Percentiles rank a stretch among this genome's conserved stretches.
Conservation (phyloP, 768 basidiomycete species). For the Lentinus brumalis region DNA sequence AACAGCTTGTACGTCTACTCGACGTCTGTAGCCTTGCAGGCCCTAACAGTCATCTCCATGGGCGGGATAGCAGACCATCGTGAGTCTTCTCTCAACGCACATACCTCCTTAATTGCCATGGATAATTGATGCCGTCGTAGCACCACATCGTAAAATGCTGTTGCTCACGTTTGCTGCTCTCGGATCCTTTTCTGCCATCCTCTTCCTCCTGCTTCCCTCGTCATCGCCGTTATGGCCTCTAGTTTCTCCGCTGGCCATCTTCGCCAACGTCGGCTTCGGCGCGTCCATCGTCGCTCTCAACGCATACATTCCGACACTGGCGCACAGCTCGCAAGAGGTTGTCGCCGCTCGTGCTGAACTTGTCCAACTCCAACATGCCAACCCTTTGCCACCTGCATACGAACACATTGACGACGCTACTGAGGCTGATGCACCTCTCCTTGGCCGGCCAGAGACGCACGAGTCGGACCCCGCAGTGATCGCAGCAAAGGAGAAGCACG, state of each 20-base stretch:
- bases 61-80: slow-evolving; percentile 90
- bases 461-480: slow-evolving; percentile 17
- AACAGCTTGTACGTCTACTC: slow-evolving; percentile 86
- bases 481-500: slow-evolving; percentile 42
- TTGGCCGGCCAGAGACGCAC: slow-evolving; percentile 1
- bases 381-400: not conserved
- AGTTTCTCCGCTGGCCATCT: slow-evolving; percentile 67
- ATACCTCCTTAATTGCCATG: too few species aligned
- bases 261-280: slow-evolving; percentile 86
- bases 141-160: slow-evolving; percentile 72
- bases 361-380: not conserved
- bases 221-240: slow-evolving; percentile 70
- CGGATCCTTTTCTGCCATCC: slow-evolving; percentile 67
- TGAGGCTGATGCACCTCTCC: slow-evolving; percentile 20
- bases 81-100: slow-evolving; percentile 39
- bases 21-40: slow-evolving; percentile 84
- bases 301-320: slow-evolving; percentile 79
- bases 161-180: slow-evolving; percentile 73
- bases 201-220: slow-evolving; percentile 76
- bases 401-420: slow-evolving; percentile 6
- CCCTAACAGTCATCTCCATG: slow-evolving; percentile 93
- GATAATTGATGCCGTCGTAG: slow-evolving; percentile 35
- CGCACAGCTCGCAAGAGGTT: slow-evolving; percentile 66
- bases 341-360: slow-evolving; percentile 40
- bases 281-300: slow-evolving; percentile 89